Evolutionary conservation across 805 yeast genomes (phyloP).

Genomic region (Millerozyma acaciae): DNA sequence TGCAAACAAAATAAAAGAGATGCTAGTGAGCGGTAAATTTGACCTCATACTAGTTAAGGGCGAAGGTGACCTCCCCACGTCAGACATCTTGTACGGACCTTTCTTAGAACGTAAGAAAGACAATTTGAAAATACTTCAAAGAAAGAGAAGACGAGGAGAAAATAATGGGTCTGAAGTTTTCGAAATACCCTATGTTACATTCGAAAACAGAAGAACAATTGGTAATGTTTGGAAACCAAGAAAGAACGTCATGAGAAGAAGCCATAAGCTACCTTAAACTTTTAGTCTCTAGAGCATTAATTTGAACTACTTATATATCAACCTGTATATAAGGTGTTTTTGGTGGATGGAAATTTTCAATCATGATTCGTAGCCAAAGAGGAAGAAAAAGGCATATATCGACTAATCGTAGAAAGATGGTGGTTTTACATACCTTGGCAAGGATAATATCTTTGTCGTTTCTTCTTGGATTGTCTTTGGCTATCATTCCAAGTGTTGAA

Average conservation of each 20-base stretch:
- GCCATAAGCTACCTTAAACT: too few species aligned
- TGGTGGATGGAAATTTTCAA: too few species aligned
- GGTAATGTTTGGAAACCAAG: slow-evolving; percentile 59
- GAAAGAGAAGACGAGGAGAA: slow-evolving; percentile 12
- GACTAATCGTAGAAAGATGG: too few species aligned
- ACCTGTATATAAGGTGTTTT: too few species aligned
- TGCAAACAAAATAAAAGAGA: slow-evolving; percentile 5
- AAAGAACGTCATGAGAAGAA: slow-evolving; percentile 47
- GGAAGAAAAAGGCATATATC: too few species aligned
- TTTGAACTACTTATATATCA: too few species aligned
- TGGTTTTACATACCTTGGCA: background rate
- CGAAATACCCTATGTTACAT: slow-evolving; percentile 42
- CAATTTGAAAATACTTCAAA: slow-evolving; percentile 12
- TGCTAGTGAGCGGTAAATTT: slow-evolving; percentile 17
- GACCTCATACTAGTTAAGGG: slow-evolving; percentile 54
- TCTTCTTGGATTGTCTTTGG: slow-evolving; percentile 1
- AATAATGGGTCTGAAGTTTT: slow-evolving; percentile 6
- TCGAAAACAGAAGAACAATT: slow-evolving; percentile 36
- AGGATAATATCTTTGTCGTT: background rate
- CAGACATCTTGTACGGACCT: slow-evolving; percentile 42
- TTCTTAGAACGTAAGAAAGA: slow-evolving; percentile 19
- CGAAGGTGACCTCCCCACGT: slow-evolving; percentile 60
- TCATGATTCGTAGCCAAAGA: too few species aligned
- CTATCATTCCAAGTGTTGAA: slow-evolving; percentile 5
- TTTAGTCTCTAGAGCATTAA: too few species aligned